Evolutionary conservation across 2,329 filamentous ascomycete genomes (phyloP), one percentile per base, ranked within the genome.

Genomic region (Scolecobasidium constrictum): DNA sequence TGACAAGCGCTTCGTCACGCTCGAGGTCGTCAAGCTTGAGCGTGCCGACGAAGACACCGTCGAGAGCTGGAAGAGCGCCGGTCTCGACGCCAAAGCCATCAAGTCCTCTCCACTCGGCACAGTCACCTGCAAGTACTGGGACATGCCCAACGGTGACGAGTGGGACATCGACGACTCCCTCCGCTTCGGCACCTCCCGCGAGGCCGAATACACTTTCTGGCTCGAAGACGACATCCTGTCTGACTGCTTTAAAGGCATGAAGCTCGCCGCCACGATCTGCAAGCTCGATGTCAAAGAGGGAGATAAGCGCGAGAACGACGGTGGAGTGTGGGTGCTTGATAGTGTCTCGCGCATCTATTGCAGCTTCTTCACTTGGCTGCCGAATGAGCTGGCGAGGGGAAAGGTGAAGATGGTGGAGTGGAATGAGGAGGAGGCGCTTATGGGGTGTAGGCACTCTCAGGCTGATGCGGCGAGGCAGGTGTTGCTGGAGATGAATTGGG

Each of bases 141-240:
- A 60, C 13, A 57, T 69, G 36, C 68, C 67, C 0, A 57, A 60
- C 13, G 58, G 53, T 45, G 45, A 52, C 4, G 53, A 59, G 31
- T 60, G 55, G 44, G 65, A 68, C 40, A 50, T 66, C 2, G 61
- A 62, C 5, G 43, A 48, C 13, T n/a, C 21, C 38, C 38, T 41
- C 17, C 40, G 18, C 21, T 43, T 53, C 46, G 42, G 50, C 33
- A 21, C 49, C 26, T 35, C 21, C 49, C 48, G 31, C 39, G 49
- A 33, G 50, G 45, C 45, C 42, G 44, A 9, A 46, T 46, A 5
- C 51, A 42, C 40, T 35, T 80, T 93, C 49, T 76, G 83, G 53
- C 55, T 94, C 3, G 87, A 94, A 47, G 72, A 77, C 19, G 58
- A 69, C 4, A 57, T 76, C 2, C 60, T 83, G 15, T 47, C 65